These are phyloP conservation scores for Pinus tabuliformis DNA, from an alignment of 75 land plant species.

Conservation along the genomic window DNA sequence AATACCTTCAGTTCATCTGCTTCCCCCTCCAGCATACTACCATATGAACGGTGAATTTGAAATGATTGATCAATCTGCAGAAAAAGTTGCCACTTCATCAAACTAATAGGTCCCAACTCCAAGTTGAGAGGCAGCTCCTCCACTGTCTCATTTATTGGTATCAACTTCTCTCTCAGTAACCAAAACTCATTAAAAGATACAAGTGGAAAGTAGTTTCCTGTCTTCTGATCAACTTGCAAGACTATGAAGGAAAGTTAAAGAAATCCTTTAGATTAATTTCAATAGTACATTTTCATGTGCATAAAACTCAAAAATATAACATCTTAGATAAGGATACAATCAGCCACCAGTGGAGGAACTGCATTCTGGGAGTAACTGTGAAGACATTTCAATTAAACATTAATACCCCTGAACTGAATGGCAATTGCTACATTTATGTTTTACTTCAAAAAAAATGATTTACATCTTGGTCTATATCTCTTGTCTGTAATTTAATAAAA, in stretches of 20 bases:
- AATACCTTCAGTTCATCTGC: constrained; percentile 97
- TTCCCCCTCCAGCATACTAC: constrained; percentile 99
- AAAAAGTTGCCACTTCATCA: constrained; percentile 95
- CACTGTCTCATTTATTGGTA: constrained; percentile 81
- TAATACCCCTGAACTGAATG: not conserved
- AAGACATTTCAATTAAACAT: constrained; percentile 7
- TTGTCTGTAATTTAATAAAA: too few species aligned
- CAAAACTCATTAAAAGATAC: constrained; percentile 96
- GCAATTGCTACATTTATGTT: too few species aligned
- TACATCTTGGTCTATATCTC: too few species aligned
- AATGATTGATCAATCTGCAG: constrained; percentile 97
- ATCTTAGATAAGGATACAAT: constrained; percentile 62
- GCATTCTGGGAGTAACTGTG: constrained; percentile 68
- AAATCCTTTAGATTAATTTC: not conserved
- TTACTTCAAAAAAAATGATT: too few species aligned
- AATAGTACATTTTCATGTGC: not conserved
- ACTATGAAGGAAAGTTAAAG: constrained; percentile 54
- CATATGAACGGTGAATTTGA: constrained; percentile 92
- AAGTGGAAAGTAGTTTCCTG: constrained; percentile 84
- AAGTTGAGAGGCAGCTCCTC: constrained; percentile 66
- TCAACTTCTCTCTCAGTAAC: constrained; percentile 89
- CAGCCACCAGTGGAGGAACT: constrained; percentile 79
- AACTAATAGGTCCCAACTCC: constrained; percentile 87
- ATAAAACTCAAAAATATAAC: not conserved
- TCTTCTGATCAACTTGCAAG: constrained; percentile 55